These are phyloP conservation scores for Rutstroemia sp. DNA, from an alignment of 2,329 filamentous ascomycete genomes.

Conservation along the genomic window DNA sequence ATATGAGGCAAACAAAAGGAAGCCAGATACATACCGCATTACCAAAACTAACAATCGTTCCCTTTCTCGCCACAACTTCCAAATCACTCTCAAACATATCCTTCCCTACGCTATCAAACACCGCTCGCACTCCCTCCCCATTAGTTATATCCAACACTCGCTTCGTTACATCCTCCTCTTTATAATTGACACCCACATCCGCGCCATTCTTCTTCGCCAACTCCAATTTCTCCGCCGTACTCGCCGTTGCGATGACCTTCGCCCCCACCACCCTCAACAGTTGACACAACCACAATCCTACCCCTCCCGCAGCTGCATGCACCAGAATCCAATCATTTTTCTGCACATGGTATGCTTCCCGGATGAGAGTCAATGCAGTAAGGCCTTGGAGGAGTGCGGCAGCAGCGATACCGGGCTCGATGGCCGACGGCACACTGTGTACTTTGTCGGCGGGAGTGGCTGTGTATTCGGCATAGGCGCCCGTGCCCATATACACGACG, in stretches of 20 bases:
- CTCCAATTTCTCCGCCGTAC: slow-evolving; percentile 63
- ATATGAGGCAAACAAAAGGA: neutral
- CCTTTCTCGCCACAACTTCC: slow-evolving; percentile 69
- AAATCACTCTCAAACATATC: slow-evolving; percentile 75
- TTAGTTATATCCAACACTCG: slow-evolving; percentile 63
- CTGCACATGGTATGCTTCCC: slow-evolving; percentile 65
- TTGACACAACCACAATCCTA: slow-evolving; percentile 68
- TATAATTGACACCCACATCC: slow-evolving; percentile 64
- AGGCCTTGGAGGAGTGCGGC: slow-evolving; percentile 71
- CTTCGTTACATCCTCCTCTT: slow-evolving; percentile 46
- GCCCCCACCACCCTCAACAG: slow-evolving; percentile 67
- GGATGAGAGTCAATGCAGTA: slow-evolving; percentile 72
- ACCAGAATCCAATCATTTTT: slow-evolving; percentile 76
- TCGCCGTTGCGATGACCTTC: slow-evolving; percentile 72
- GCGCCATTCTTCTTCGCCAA: slow-evolving; percentile 66
- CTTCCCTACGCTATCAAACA: slow-evolving; percentile 85
- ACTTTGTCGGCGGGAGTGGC: slow-evolving; percentile 46
- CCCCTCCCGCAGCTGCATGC: slow-evolving; percentile 80
- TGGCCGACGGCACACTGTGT: slow-evolving; percentile 54
- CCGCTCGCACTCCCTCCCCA: slow-evolving; percentile 65
- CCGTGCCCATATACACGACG: slow-evolving; percentile 59
- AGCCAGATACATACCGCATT: slow-evolving; percentile 54
- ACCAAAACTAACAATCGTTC: slow-evolving; percentile 70
- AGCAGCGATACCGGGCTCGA: slow-evolving; percentile 56
- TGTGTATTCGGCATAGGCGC: slow-evolving; percentile 51